phyloP scores from a whole-genome alignment of 2,329 filamentous ascomycete species.

The Fusarium sp. region DNA sequence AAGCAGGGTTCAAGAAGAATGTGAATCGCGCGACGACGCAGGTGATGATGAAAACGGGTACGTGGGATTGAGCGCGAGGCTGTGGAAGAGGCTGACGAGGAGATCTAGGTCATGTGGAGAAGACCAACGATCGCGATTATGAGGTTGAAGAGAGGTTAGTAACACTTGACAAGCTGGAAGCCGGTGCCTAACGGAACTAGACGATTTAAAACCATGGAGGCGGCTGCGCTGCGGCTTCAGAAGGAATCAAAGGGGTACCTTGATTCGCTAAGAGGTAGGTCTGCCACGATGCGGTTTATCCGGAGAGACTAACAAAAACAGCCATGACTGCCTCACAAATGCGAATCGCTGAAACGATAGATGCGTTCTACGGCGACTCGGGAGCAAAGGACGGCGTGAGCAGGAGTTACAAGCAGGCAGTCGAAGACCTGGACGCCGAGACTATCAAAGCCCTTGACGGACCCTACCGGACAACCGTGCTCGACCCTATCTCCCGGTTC shows the following conservation, averaged over 20 bases:
- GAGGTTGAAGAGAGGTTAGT: constrained; percentile 91
- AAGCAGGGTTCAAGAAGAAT: constrained; percentile 78
- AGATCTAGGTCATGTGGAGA: constrained; percentile 86
- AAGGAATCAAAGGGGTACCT: constrained; percentile 99
- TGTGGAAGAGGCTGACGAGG: constrained; percentile 21
- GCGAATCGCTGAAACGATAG: constrained; percentile 99
- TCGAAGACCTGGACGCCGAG: constrained; percentile 96
- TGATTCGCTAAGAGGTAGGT: constrained; percentile 86
- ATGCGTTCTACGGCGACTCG: constrained; percentile 97
- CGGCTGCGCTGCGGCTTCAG: constrained; percentile 89
- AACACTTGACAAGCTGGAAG: constrained; percentile 1
- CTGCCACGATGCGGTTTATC: not conserved
- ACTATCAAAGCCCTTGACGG: constrained; percentile 98
- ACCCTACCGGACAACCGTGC: constrained; percentile 91
- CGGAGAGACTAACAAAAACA: constrained; percentile 51
- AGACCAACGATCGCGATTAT: constrained; percentile 98
- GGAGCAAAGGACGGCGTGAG: constrained; percentile 95
- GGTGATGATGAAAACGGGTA: constrained; percentile 99
- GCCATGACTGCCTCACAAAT: constrained; percentile 99
- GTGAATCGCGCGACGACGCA: constrained; percentile 98
- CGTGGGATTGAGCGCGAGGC: constrained; percentile 37
- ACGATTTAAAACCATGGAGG: constrained; percentile 97
- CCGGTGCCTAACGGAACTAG: constrained; percentile 59
- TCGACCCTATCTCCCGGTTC: constrained; percentile 95
- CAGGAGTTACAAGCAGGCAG: constrained; percentile 97